phyloP scores from a whole-genome alignment of 2,329 filamentous ascomycete genomes.

The Aspergillus sojae region DNA sequence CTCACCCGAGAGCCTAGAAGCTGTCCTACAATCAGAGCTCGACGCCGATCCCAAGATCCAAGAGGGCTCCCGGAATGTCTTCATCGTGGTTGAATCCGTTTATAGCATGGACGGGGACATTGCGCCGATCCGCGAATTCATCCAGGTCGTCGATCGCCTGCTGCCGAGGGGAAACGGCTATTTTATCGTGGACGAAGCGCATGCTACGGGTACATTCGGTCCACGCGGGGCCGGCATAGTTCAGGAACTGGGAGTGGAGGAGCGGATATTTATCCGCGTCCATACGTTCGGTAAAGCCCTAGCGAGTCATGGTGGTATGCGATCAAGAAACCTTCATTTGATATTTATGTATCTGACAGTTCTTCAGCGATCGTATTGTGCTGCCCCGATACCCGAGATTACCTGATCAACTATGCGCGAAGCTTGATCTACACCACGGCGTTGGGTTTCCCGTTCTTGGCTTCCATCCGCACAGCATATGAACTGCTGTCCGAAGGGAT shows the following conservation, averaged over 20 bases:
- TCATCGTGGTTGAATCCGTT: constrained; percentile 69
- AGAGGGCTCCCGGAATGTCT: constrained; percentile 56
- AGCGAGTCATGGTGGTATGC: constrained; percentile 67
- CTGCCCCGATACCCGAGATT: constrained; percentile 60
- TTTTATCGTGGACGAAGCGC: constrained; percentile 61
- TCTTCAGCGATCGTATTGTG: constrained; percentile 63
- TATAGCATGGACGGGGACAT: constrained; percentile 87
- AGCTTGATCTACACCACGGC: constrained; percentile 75
- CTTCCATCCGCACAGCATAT: constrained; percentile 61
- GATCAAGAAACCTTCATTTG: neutral
- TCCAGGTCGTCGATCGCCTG: constrained; percentile 57
- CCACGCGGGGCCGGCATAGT: constrained; percentile 54
- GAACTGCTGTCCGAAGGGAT: constrained; percentile 56
- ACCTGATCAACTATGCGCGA: constrained; percentile 76
- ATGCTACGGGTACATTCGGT: constrained; percentile 56
- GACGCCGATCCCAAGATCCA: constrained; percentile 36
- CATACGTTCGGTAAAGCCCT: constrained; percentile 60
- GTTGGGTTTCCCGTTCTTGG: constrained; percentile 63
- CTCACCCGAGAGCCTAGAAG: constrained; percentile 38
- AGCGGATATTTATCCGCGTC: constrained; percentile 52
- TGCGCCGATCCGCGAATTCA: constrained; percentile 63
- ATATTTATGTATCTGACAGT: constrained; percentile 19
- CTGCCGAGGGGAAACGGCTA: constrained; percentile 61
- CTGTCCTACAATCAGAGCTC: constrained; percentile 37
- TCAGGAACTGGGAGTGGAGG: constrained; percentile 52